These are phyloP conservation scores for Blepharisma stoltei DNA, from an alignment of 73 alveolate species.

Conservation along the genomic window DNA sequence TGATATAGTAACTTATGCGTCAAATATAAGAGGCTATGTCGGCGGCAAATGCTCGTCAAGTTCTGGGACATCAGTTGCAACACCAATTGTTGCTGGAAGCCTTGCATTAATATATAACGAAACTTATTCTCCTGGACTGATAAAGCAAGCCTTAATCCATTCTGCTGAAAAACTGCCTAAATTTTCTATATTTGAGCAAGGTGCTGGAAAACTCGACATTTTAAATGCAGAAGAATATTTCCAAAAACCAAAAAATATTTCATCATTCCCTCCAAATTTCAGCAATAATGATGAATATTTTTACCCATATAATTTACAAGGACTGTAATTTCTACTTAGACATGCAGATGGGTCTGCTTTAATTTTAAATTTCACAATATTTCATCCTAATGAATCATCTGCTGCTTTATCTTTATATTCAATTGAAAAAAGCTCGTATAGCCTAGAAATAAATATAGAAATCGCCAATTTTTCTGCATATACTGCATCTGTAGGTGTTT, in stretches of 20 bases:
- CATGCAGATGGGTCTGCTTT: slow-evolving; percentile 12
- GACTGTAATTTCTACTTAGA: background rate
- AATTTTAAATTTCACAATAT: slow-evolving; percentile 17
- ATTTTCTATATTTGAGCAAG: slow-evolving; percentile 46
- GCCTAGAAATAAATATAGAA: background rate
- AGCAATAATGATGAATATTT: slow-evolving; percentile 15
- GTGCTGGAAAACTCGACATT: slow-evolving; percentile 51
- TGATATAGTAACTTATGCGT: slow-evolving; percentile 51
- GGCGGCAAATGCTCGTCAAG: slow-evolving; percentile 33
- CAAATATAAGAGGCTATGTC: slow-evolving; percentile 12
- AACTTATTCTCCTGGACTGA: slow-evolving; percentile 40
- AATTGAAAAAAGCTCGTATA: background rate
- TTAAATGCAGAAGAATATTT: slow-evolving; percentile 20
- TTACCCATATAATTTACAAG: slow-evolving; percentile 23
- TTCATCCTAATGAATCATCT: background rate
- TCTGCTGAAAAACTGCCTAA: slow-evolving; percentile 35
- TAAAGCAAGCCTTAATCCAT: slow-evolving; percentile 38
- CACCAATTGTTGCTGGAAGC: slow-evolving; percentile 56
- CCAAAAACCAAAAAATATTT: background rate
- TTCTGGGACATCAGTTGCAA: slow-evolving; percentile 59
- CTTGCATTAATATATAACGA: slow-evolving; percentile 36
- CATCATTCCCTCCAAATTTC: background rate
- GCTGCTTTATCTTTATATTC: background rate
- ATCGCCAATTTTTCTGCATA: background rate
- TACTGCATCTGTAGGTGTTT: slow-evolving; percentile 23